A percentile compares a stretch with the other conserved stretches of the same genome.
Evolutionary conservation across 371 early-diverging fungal species (phyloP).

Genomic region (Fennellomyces sp.): DNA sequence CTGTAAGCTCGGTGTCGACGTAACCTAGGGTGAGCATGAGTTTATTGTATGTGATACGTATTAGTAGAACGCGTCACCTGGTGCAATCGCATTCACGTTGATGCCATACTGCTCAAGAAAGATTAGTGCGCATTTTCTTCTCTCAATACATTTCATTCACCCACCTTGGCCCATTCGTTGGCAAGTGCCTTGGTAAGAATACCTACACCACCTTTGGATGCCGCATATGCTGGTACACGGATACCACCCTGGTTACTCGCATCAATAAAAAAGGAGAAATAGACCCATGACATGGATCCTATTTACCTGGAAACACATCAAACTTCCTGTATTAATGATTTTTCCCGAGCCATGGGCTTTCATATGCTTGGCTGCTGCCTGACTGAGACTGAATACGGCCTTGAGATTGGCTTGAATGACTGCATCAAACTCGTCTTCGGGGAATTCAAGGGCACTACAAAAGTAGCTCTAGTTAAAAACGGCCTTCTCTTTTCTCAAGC

Average conservation of each 20-base stretch:
- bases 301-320: constrained; percentile 28
- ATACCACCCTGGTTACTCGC: constrained; percentile 25
- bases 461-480: too few relatives aligned
- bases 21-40: too few relatives aligned
- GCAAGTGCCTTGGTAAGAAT: constrained; percentile 66
- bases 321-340: constrained; percentile 32
- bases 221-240: constrained; percentile 47
- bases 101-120: too few relatives aligned
- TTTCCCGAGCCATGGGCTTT: constrained; percentile 24
- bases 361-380: constrained; percentile 31
- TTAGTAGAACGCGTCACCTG: too few relatives aligned
- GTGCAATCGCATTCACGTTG: constrained; percentile 59
- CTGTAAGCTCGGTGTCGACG: constrained; percentile 56
- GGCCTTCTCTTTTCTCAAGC: not conserved
- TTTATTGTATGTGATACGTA: not conserved
- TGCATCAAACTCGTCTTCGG: constrained; percentile 34
- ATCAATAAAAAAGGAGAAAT: not conserved
- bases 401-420: constrained; percentile 39
- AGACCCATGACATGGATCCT: too few relatives aligned
- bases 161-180: constrained; percentile 61
- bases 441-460: constrained; percentile 30
- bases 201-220: constrained; percentile 62
- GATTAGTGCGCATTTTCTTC: too few relatives aligned
- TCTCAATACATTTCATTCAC: too few relatives aligned
- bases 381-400: constrained; percentile 30